phyloP scores from a whole-genome alignment of 2,329 filamentous ascomycete species.

The Ophiobolus disseminans region DNA sequence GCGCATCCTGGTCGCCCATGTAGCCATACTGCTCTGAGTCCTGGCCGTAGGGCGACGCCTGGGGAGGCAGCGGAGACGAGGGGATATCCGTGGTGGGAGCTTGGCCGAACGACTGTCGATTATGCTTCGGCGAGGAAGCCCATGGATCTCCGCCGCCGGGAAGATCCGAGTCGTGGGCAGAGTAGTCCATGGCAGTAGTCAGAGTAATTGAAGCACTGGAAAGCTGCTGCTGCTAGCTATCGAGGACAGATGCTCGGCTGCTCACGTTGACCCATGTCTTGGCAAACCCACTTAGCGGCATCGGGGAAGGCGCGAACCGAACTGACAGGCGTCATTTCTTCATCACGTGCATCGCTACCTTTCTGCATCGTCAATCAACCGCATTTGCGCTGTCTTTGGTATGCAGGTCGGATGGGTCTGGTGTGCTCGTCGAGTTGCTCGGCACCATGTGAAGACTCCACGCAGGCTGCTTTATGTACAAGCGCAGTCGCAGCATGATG shows the following conservation, averaged over 20 bases:
- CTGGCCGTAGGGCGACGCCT: slow-evolving; percentile 49
- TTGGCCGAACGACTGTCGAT: slow-evolving; percentile 56
- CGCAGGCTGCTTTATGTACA: slow-evolving; percentile 41
- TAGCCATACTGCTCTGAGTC: slow-evolving; percentile 45
- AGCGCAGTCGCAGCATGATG: slow-evolving; percentile 23
- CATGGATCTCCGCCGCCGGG: slow-evolving; percentile 67
- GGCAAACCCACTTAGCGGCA: slow-evolving; percentile 11
- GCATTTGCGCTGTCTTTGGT: slow-evolving; percentile 27
- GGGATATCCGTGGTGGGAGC: slow-evolving; percentile 52
- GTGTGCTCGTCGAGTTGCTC: slow-evolving; percentile 43
- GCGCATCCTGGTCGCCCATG: slow-evolving; percentile 40
- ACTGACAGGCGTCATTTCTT: slow-evolving; percentile 17
- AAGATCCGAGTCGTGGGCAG: slow-evolving; percentile 64
- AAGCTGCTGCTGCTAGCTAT: slow-evolving; percentile 27
- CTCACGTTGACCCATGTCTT: slow-evolving; percentile 25
- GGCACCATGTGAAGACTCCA: slow-evolving; percentile 38
- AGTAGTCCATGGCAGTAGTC: slow-evolving; percentile 68
- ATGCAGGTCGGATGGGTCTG: slow-evolving; percentile 46
- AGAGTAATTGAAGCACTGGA: slow-evolving; percentile 30
- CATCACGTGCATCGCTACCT: slow-evolving; percentile 34
- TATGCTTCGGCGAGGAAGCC: slow-evolving; percentile 65
- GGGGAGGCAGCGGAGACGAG: slow-evolving; percentile 50
- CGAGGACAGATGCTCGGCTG: slow-evolving; percentile 27
- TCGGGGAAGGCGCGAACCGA: slow-evolving; percentile 36
- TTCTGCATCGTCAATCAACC: slow-evolving; percentile 10